phyloP scores from a whole-genome alignment of 2,329 filamentous ascomycete species.

The Trichoderma koningii region DNA sequence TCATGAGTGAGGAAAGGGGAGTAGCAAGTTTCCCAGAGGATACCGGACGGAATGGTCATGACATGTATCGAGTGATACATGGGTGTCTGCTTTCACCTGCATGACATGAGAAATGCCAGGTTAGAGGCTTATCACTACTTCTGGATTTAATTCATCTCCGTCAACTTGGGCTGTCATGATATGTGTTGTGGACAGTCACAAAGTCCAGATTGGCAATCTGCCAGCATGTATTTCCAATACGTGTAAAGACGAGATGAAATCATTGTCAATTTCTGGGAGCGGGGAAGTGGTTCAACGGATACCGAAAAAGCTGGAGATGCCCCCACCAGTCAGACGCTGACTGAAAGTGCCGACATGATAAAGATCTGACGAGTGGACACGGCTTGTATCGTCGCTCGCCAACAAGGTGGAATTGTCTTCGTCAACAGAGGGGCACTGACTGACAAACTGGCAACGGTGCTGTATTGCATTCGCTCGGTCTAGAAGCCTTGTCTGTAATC shows the following conservation, averaged over 20 bases:
- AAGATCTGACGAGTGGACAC: constrained; percentile 11
- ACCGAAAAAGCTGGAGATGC: not conserved
- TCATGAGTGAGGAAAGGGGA: not conserved
- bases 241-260: too few species aligned
- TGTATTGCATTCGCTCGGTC: not conserved
- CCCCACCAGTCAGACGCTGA: not conserved
- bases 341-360: not conserved
- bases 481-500: not conserved
- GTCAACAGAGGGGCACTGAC: not conserved
- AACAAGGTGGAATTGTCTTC: not conserved
- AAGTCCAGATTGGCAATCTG: not conserved
- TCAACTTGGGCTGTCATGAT: too few species aligned
- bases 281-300: constrained; percentile 5
- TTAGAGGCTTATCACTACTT: too few species aligned
- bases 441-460: not conserved
- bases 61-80: too few species aligned
- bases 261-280: not conserved
- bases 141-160: too few species aligned
- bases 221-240: not conserved
- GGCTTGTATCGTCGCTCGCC: not conserved
- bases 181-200: not conserved
- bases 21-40: not conserved
- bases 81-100: too few species aligned
- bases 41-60: not conserved
- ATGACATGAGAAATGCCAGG: too few species aligned